Base-by-base conservation (phyloP, 2,329 filamentous ascomycete genomes). In the Colletotrichum phormii region DNA sequence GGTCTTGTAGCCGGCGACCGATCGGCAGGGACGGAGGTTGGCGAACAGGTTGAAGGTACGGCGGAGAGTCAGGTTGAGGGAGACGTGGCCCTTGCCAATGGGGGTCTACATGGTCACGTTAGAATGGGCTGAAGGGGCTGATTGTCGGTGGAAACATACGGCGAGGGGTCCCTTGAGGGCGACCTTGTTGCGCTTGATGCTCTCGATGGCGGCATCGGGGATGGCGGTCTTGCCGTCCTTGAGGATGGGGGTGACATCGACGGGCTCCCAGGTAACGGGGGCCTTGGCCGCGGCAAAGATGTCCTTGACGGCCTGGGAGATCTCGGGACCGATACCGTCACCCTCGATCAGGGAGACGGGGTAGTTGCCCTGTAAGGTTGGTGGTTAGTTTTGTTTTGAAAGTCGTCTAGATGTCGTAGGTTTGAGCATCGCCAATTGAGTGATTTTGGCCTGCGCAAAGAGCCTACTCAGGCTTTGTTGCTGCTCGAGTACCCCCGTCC, bases 11-110 rank as follows among this genome's bases (percentile, higher is more conserved):
- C 97, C 97, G 77, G 94, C 94, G 78, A 99, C 95, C 76, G 95
- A 98, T 82, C 95, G 94, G 92, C 97, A 99, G 75, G 97, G 97
- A 81, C 97, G 95, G 80, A 99, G 90, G 89, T 99, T 99, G 88
- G 97, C 97, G 86, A 99, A 99, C 80, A 99, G 95, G 90, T 99
- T 99, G 89, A 99, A 99, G 76, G 97, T 99, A 82, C 97, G 94
- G 83, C 97, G 96, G 80, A 99, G 95, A 74, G 97, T 99, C 77
- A 99, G 89, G 90, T 99, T 99, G 79, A 99, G 94, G 72, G 97
- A 98, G 84, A 99, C 96, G 87, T 99, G 97, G 81, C 97, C 97
- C 90, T 98, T 99, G 85, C 97, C 97, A 81, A 99, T 73, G 51
- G 71, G 71, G 22, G 71, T 73, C 71, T 73, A 64, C 66, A 74